Evolutionary conservation across 495 filamentous ascomycete species (phyloP), one percentile per base, ranked within the genome.

Genomic region (Chaetomium fimeti): DNA sequence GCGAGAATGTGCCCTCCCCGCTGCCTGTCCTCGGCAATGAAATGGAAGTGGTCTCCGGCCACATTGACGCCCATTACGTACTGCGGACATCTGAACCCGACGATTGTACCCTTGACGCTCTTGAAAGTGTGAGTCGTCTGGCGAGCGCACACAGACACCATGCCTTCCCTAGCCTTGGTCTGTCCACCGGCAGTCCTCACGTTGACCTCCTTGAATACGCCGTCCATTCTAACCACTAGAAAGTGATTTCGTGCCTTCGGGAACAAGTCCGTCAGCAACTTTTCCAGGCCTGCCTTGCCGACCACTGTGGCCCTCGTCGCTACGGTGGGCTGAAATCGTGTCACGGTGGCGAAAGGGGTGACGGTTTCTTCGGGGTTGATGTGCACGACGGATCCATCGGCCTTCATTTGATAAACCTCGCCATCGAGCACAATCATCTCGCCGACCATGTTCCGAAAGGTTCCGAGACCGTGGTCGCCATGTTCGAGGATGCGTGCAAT

Each of bases 371-470:
- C 53, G 0, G 68, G 65, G n/a, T 63, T 32, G 28, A 78, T 69
- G 52, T 65, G 66, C 0, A 67, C 65, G 25, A 77, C 67, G 29
- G 68, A 66, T 18, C 79, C 79, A 42, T 78, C 76, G 24, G 71
- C 65, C 28, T 75, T 76, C 71, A 78, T 77, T 70, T 84, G 82
- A 68, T 82, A 84, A 29, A 77, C 72, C 12, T 69, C 65, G 59
- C 74, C 72, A 61, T 83, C 79, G 16, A 84, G 65, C n/a, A 83
- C 71, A 36, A 84, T 76, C 69, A 84, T 79, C 68, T 84, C 83
- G 68, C 82, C 82, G 52, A 76, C 74, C 67, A 85, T 79, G 62
- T 69, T 59, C 13, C 66, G 64, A 61, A 84, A 79, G n/a, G 83
- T 84, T 20, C 83, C 83, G 0, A 84, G 75, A 25, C 83, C 82